Evolutionary conservation across 176 grass and related monocot genomes (phyloP), one percentile per base, ranked within the genome.

Genomic region (Rhipidocladum racemiflorum): DNA sequence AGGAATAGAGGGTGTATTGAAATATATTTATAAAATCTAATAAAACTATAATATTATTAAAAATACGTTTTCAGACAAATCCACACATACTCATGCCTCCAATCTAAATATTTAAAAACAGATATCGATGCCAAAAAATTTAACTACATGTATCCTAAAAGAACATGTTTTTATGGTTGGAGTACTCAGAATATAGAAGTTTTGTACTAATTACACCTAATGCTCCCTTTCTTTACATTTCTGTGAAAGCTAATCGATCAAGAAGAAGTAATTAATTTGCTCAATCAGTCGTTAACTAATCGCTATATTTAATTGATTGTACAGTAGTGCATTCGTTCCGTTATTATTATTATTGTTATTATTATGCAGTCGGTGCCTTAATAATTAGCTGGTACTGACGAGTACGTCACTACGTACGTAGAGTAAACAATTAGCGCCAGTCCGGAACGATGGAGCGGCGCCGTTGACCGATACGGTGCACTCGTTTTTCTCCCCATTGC

Each of bases 161-260:
- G 4, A 6, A 36, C 0, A 6, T 36, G 4, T 36, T 36, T 36
- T 36, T 36, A 36, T 36, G 35, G 6, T 5, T 6, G 4, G 35
- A 36, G 35, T 36, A 36, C 20, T n/a, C n/a, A 20, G 20, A 55
- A 55, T 54, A 2, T 55, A 9, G 20, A 10, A 60, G 25, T 25
- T 60, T 56, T 14, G 56, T 27, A 27, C 11, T 60, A 24, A 12
- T 60, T 27, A 4, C 56, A 60, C 23, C 23, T 13, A 12, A 59
- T 25, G 53, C 3, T 32, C 30, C 30, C 30, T 32, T 32, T 36
- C 4, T n/a, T n/a, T n/a, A n/a, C n/a, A n/a, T n/a, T 65, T 50
- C 61, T 6, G 76, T 51, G 76, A 65, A 48, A 65, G 76, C 27
- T 78, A 60, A 35, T 50, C 10, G 40, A 68, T 14, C 39, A 69